Base-by-base conservation (phyloP, 305 asterid species). In the Stenogyne calaminthoides region DNA sequence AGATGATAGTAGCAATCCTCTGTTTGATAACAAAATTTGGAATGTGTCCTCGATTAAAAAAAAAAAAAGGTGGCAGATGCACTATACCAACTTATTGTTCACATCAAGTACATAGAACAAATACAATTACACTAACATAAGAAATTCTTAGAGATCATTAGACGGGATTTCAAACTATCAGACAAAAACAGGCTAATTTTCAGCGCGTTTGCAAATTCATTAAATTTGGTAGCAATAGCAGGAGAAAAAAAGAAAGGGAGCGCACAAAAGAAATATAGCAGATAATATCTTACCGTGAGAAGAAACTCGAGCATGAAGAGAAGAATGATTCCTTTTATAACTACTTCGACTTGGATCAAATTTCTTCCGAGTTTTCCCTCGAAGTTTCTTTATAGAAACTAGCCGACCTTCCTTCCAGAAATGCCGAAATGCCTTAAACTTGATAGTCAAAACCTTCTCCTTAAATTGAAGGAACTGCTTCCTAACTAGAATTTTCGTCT, bases 371-470 rank as follows among this genome's bases (percentile, higher is more conserved):
- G 91, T 79, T 85, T 84, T 92, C 14, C 81, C 80, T 36, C 81
- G 89, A 75, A 84, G 84, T 65, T 80, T 89, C 83, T 86, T 84
- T 49, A 76, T 34, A 56, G 96, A 89, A 74, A 84, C 80, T 65
- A 78, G 44, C 18, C 83, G 87, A 16, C 91, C 97, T 78, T 87
- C 89, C 89, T 85, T 90, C 97, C 98, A 95, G 76, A 88, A 82
- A 83, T 90, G 95, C 73, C 78, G 97, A 77, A 84, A 87, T 54
- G 82, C 84, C 87, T 83, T 86, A 74, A 83, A 95, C 87, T 86
- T 95, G 39, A 95, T 86, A 55, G 89, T 67, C 46, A 89, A 29
- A 64, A 88, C 80, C 81, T 85, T 91, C 81, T 92, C 97, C 80
- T 88, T 92, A 29, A 90, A 89, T 68, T 47, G 85, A 72, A 82